These are phyloP conservation scores for Selenicereus undatus DNA, from an alignment of 148 eudicot species.

Conservation along the genomic window DNA sequence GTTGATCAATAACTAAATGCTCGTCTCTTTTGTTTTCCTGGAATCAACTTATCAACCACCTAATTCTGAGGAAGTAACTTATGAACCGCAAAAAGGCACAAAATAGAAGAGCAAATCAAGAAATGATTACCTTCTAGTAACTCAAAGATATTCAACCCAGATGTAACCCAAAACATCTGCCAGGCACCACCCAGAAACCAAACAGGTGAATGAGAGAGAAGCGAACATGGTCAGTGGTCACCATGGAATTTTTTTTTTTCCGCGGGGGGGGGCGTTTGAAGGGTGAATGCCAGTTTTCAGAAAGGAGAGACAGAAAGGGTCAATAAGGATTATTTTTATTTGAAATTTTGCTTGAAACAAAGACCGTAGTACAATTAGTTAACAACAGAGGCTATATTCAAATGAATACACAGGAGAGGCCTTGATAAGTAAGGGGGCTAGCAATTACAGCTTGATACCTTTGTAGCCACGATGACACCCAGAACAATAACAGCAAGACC, in stretches of 20 bases:
- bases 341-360: background rate
- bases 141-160: background rate
- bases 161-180: background rate
- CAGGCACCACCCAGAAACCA: too few species aligned
- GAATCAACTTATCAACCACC: too few species aligned
- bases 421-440: conserved; percentile 1
- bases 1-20: too few species aligned
- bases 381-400: background rate
- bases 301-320: background rate
- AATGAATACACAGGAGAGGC: background rate
- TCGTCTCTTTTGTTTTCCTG: too few species aligned
- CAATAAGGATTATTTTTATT: background rate
- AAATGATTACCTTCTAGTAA: too few species aligned
- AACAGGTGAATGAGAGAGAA: background rate
- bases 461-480: conserved; percentile 44
- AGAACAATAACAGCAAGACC: conserved; percentile 44
- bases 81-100: too few species aligned
- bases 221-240: too few species aligned
- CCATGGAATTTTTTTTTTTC: too few species aligned
- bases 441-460: conserved; percentile 20
- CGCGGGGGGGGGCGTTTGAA: background rate
- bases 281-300: background rate
- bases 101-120: too few species aligned
- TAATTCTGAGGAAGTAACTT: too few species aligned
- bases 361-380: background rate